phyloP scores from a whole-genome alignment of 2,329 filamentous ascomycete genomes.

The Myriangium duriaei region DNA sequence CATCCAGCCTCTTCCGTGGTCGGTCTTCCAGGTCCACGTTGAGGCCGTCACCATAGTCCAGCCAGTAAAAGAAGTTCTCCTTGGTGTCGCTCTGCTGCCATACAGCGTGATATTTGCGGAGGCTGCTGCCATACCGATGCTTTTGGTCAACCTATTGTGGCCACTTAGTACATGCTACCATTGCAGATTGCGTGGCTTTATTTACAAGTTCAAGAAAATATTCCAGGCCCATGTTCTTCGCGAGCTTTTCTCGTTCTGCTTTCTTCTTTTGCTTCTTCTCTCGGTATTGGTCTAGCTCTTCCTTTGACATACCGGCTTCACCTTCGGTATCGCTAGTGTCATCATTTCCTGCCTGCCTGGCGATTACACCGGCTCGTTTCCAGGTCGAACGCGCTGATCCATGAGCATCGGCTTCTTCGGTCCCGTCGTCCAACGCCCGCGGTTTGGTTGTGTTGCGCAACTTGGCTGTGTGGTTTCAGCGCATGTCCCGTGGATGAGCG shows the following conservation, averaged over 20 bases:
- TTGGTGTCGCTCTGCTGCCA: constrained; percentile 68
- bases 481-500: constrained; percentile 15
- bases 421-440: constrained; percentile 26
- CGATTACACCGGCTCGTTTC: constrained; percentile 60
- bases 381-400: constrained; percentile 49
- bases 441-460: constrained; percentile 41
- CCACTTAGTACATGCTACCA: not conserved
- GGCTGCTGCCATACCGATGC: constrained; percentile 75
- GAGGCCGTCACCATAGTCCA: constrained; percentile 68
- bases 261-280: constrained; percentile 37
- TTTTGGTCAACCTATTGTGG: constrained; percentile 45
- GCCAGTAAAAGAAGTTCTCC: constrained; percentile 91
- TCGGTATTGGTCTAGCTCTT: constrained; percentile 23
- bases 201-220: constrained; percentile 74
- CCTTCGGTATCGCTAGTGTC: constrained; percentile 39
- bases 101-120: constrained; percentile 67
- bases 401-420: constrained; percentile 12
- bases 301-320: constrained; percentile 26
- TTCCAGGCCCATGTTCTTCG: constrained; percentile 71
- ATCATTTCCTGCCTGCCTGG: constrained; percentile 59
- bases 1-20: constrained; percentile 60
- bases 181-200: not conserved
- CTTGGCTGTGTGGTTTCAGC: constrained; percentile 31
- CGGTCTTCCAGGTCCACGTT: constrained; percentile 58
- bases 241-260: constrained; percentile 48